Conservation (phyloP, 2,329 filamentous ascomycete genomes). For the Penicillium sp. region DNA sequence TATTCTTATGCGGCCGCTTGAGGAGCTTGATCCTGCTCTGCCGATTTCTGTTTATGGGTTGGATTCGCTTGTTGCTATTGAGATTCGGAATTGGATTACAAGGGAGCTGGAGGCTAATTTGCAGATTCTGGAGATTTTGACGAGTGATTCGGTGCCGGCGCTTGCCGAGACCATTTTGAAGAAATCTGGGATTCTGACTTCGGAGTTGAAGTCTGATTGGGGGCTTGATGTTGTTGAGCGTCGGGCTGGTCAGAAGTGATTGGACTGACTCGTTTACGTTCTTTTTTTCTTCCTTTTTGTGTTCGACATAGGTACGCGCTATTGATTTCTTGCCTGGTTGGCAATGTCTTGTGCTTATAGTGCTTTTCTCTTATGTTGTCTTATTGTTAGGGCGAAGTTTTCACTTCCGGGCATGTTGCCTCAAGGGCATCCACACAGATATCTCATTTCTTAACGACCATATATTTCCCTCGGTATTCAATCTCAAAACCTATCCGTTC, state of each 20-base stretch:
- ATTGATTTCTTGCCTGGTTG: neutral
- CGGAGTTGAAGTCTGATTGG: conserved; percentile 20
- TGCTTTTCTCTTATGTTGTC: neutral
- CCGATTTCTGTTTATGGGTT: conserved; percentile 25
- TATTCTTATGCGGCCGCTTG: conserved; percentile 23
- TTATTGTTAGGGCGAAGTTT: neutral
- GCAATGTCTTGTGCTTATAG: conserved; percentile 1
- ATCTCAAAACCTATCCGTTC: too few species aligned
- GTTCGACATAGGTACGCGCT: neutral
- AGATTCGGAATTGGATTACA: conserved; percentile 31
- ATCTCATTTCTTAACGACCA: too few species aligned
- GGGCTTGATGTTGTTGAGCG: conserved; percentile 13
- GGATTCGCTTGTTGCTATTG: conserved; percentile 32
- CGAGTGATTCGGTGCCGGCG: conserved; percentile 19
- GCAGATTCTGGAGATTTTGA: conserved; percentile 29
- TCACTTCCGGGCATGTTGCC: too few species aligned
- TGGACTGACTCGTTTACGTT: too few species aligned
- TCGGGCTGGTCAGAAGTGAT: conserved; percentile 2
- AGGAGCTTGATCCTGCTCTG: conserved; percentile 18
- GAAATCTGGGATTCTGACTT: conserved; percentile 20
- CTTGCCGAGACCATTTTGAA: conserved; percentile 24
- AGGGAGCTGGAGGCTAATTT: conserved; percentile 23
- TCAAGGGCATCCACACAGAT: too few species aligned
- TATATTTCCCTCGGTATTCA: too few species aligned
- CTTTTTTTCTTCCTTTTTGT: neutral